phyloP scores from a whole-genome alignment of 1,139 yeast genomes.

The Magnusiomyces magnusii region DNA sequence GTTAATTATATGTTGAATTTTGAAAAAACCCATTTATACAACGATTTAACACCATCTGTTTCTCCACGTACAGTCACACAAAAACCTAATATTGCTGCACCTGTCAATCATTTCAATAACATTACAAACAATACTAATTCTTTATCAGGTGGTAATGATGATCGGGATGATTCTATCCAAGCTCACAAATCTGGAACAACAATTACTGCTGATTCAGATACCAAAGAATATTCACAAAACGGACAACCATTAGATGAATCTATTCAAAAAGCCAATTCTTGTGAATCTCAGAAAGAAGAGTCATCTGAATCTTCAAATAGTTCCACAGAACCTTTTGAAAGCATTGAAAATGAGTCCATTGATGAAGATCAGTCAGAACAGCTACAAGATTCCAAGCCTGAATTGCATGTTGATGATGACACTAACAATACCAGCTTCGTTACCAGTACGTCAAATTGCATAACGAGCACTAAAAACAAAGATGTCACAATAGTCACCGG shows the following conservation, averaged over 20 bases:
- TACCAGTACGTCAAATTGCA: background rate
- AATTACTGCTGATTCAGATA: background rate
- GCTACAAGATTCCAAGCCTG: background rate
- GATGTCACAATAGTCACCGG: background rate
- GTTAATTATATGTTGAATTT: background rate
- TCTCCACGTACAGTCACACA: no score
- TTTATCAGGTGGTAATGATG: background rate
- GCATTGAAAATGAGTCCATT: background rate
- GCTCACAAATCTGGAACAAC: background rate
- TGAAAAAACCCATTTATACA: background rate
- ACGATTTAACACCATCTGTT: background rate
- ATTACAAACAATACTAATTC: background rate
- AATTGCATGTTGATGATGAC: background rate
- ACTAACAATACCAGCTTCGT: background rate
- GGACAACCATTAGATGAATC: background rate
- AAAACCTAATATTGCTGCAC: background rate
- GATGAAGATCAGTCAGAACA: background rate
- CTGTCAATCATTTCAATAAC: background rate
- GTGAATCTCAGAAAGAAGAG: background rate
- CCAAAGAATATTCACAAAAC: background rate
- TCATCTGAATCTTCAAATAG: background rate
- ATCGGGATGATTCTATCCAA: background rate
- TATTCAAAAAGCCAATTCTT: background rate
- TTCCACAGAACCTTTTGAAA: background rate
- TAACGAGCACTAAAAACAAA: background rate